Conservation (phyloP, 768 basidiomycete species). For the Phylloporus arenicola region DNA sequence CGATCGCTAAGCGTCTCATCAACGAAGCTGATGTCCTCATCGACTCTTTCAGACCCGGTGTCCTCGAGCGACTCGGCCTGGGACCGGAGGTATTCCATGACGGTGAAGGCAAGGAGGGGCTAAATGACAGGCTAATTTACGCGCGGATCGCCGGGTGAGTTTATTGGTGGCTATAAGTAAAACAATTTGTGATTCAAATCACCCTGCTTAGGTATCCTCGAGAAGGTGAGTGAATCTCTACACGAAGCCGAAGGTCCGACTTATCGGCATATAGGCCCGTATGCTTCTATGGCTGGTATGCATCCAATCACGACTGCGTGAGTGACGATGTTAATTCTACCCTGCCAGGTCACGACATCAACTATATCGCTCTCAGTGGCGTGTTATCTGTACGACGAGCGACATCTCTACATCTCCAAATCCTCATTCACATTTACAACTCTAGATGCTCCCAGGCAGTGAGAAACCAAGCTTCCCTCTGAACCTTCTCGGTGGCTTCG, state of each 20-base stretch:
- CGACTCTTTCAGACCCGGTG: slow-evolving; percentile 80
- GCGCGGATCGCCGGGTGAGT: slow-evolving; percentile 72
- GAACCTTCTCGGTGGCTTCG: slow-evolving; percentile 79
- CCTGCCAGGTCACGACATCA: slow-evolving; percentile 69
- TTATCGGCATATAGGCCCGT: slow-evolving; percentile 43
- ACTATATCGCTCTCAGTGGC: slow-evolving; percentile 78
- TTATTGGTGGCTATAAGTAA: background rate
- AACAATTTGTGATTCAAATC: background rate
- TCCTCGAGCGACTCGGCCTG: slow-evolving; percentile 70
- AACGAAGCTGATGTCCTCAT: slow-evolving; percentile 71
- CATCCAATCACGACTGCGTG: background rate
- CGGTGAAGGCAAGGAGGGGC: slow-evolving; percentile 35
- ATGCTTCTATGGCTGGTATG: slow-evolving; percentile 73
- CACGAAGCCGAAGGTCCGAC: slow-evolving; percentile 6
- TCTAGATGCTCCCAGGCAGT: slow-evolving; percentile 62
- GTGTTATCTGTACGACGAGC: slow-evolving; percentile 50
- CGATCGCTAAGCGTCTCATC: slow-evolving; percentile 53
- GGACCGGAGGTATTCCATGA: slow-evolving; percentile 73
- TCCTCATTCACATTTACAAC: background rate
- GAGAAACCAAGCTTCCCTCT: slow-evolving; percentile 67
- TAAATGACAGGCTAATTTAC: slow-evolving; percentile 64
- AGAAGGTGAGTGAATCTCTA: slow-evolving; percentile 38
- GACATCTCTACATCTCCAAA: background rate
- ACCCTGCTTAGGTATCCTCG: slow-evolving; percentile 48
- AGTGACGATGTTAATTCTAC: background rate